Percentiles rank a stretch among this genome's conserved stretches.
These are phyloP conservation scores for Alnus rubra DNA, from an alignment of 306 rosid species.

Conservation along the genomic window DNA sequence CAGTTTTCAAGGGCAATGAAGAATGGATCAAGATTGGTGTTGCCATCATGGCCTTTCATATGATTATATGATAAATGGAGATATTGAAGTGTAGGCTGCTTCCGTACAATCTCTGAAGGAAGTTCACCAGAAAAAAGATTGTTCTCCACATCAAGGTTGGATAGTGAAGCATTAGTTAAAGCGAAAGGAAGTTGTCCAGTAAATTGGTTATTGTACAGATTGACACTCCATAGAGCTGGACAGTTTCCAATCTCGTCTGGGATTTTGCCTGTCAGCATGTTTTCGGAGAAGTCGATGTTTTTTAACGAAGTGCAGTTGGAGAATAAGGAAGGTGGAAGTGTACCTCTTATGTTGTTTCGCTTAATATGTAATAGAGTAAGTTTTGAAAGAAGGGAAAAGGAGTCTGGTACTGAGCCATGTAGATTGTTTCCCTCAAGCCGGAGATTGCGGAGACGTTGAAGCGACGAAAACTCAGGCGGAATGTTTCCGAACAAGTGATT, in stretches of 20 bases:
- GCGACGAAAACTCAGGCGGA: conserved; percentile 50
- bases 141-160: conserved; percentile 52
- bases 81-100: conserved; percentile 30
- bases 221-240: conserved; percentile 50
- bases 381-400: conserved; percentile 44
- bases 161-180: conserved; percentile 34
- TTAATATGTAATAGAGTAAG: conserved; percentile 32
- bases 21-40: conserved; percentile 61
- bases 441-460: conserved; percentile 42
- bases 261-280: conserved; percentile 51
- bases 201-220: conserved; percentile 58
- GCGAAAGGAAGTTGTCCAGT: conserved; percentile 57
- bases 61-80: conserved; percentile 63
- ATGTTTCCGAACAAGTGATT: conserved; percentile 46
- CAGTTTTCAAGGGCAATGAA: conserved; percentile 57
- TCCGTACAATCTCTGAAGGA: conserved; percentile 42
- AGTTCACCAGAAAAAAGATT: conserved; percentile 56
- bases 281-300: conserved; percentile 51
- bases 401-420: conserved; percentile 55
- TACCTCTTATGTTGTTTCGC: conserved; percentile 39
- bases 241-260: conserved; percentile 68
- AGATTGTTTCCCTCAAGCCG: conserved; percentile 44
- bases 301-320: conserved; percentile 53
- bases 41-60: conserved; percentile 52
- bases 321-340: conserved; percentile 55